A percentile compares a stretch with the other conserved stretches of the same genome.
Conservation (phyloP, 257 asterid genomes). For the Rubia yunnanensis region DNA sequence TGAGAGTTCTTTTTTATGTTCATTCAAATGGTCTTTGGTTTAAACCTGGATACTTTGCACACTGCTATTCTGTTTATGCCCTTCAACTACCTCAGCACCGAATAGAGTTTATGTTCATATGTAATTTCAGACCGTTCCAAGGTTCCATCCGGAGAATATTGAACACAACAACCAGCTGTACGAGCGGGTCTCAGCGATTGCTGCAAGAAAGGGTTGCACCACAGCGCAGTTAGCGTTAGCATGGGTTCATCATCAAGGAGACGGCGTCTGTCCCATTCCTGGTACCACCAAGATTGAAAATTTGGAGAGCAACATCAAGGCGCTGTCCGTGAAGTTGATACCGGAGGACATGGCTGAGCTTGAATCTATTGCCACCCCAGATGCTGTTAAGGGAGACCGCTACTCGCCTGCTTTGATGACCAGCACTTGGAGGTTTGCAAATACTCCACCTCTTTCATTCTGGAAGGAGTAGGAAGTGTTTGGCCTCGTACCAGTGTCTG, state of each 20-base stretch:
- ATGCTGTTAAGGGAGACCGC: neutral
- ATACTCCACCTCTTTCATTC: neutral
- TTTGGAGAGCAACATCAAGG: neutral
- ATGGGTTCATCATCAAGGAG: neutral
- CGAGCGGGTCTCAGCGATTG: neutral
- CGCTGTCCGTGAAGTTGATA: neutral
- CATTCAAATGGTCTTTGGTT: too few relatives aligned
- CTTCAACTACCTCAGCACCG: too few relatives aligned
- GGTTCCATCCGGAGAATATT: conserved; percentile 13
- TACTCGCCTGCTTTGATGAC: neutral
- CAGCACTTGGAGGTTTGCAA: neutral
- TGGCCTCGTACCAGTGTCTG: too few relatives aligned
- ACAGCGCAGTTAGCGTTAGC: neutral
- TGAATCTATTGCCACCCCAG: neutral
- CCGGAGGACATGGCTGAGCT: neutral
- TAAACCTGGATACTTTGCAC: too few relatives aligned
- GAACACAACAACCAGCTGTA: conserved; percentile 20
- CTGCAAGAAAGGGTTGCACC: neutral
- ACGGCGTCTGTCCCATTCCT: neutral
- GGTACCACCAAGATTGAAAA: neutral
- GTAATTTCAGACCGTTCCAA: conserved; percentile 5
- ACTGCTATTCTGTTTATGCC: too few relatives aligned
- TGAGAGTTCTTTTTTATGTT: too few relatives aligned
- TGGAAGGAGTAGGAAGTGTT: too few relatives aligned
- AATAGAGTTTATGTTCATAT: too few relatives aligned